Base-by-base conservation (phyloP, 768 basidiomycete genomes). In the Chlorophyllum brunneum region DNA sequence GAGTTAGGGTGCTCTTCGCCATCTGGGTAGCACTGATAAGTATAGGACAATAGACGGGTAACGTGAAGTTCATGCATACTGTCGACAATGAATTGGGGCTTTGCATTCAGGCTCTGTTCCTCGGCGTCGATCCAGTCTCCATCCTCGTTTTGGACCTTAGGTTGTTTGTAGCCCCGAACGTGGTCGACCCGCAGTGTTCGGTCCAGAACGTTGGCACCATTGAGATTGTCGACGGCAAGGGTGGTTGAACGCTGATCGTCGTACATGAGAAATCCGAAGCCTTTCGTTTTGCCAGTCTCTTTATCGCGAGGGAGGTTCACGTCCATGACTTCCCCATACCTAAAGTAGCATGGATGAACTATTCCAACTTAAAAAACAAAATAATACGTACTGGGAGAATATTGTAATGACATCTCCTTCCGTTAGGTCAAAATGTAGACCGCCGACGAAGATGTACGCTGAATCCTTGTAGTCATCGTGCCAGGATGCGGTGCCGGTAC, bases 401-500 rank as follows among this genome's bases (percentile, higher is more conserved):
- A 98, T 93, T 13, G 93, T 84, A 58, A 98, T 88, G 15, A 99
- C 92, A 64, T 99, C 97, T 51, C 97, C 97, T 70, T 99, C 97
- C 2, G 97, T 97, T 42, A 98, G 74, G 58, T 94, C 93, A 60
- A 77, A 82, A 56, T 86, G 78, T 26, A 99, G 78, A 16, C 95
- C 95, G 37, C 97, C 95, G 51, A 92, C 75, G 66, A 93, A 97
- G 59, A 99, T 76, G 69, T 98, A 97, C 13, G 97, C 97, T 40
- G 94, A 97, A 68, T 98, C 95, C 70, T 89, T 95, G 73, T 95
- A 98, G 62, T 98, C 90, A 61, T 98, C 93, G 61, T 98, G 95
- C 95, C 95, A 99, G 42, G 87, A 90, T 41, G 78, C 81, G 58
- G 80, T 83, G 46, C 75, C 73, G 22, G 76, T 65, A 3, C 89